Conservation (phyloP, 768 basidiomycete genomes). For the Panus rudis region DNA sequence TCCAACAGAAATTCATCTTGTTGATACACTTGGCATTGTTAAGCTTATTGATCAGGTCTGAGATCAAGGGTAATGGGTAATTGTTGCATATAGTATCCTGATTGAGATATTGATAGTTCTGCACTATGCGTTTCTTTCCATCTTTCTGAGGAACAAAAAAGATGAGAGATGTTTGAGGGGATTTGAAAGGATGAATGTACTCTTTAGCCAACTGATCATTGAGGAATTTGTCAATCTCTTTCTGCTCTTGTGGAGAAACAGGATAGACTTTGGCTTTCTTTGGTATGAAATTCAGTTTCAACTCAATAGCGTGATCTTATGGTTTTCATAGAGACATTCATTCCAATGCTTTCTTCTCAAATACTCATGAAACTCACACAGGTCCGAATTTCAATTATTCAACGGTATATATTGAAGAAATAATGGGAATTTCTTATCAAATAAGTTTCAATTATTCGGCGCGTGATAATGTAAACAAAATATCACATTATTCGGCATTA, state of each 20-base stretch:
- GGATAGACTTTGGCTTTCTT: conserved; percentile 13
- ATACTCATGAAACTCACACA: no score
- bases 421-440: no score
- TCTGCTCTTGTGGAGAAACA: conserved; percentile 14
- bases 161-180: conserved; percentile 15
- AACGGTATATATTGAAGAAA: no score
- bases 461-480: no score
- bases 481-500: no score
- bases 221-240: conserved; percentile 15
- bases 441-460: no score
- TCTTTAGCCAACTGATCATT: conserved; percentile 17
- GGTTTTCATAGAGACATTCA: conserved; percentile 11
- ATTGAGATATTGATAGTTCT: conserved; percentile 29
- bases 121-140: conserved; percentile 21
- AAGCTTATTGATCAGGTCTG: conserved; percentile 19
- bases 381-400: no score
- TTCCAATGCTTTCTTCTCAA: conserved; percentile 18
- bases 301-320: conserved; percentile 16
- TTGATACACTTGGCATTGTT: conserved; percentile 17
- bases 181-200: conserved; percentile 13
- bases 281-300: conserved; percentile 7
- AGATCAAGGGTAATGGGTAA: conserved; percentile 24
- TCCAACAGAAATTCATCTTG: conserved; percentile 24
- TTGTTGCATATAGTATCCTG: conserved; percentile 26
- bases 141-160: conserved; percentile 32